These are phyloP conservation scores for Sindora glabra DNA, from an alignment of 306 rosid species.

Conservation along the genomic window DNA sequence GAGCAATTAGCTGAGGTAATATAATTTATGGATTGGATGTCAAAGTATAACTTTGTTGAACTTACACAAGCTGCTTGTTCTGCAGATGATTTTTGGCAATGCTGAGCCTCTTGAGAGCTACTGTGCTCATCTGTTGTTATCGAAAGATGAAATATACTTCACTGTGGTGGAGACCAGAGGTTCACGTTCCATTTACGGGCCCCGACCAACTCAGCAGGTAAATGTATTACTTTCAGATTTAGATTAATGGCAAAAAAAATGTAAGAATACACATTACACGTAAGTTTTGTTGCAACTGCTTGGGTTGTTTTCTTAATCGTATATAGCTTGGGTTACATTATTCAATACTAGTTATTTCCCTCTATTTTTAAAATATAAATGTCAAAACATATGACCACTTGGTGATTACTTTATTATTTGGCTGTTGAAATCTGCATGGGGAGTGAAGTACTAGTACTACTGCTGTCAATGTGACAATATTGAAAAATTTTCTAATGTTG, in stretches of 20 bases:
- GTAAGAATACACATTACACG: neutral
- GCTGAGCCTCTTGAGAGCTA: constrained; percentile 83
- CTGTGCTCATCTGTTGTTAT: constrained; percentile 77
- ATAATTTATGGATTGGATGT: constrained; percentile 15
- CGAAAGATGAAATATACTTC: constrained; percentile 87
- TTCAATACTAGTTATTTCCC: neutral
- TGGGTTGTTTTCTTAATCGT: constrained; percentile 1
- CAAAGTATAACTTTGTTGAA: constrained; percentile 1
- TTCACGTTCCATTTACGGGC: constrained; percentile 60
- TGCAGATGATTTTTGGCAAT: constrained; percentile 88
- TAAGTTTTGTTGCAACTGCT: neutral
- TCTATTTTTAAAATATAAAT: neutral
- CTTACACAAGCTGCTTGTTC: constrained; percentile 29
- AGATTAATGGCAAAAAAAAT: neutral
- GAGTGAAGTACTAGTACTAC: neutral
- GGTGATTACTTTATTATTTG: neutral
- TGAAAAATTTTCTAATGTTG: neutral
- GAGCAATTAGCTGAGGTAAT: constrained; percentile 88
- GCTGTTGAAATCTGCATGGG: neutral
- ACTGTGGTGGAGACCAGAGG: constrained; percentile 74
- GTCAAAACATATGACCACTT: neutral
- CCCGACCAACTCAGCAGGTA: constrained; percentile 83
- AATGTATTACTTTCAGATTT: constrained; percentile 10
- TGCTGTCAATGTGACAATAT: neutral
- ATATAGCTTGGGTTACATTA: neutral